These are phyloP conservation scores for Blastobotrys indianensis DNA, from an alignment of 1,139 yeast species.

Conservation along the genomic window DNA sequence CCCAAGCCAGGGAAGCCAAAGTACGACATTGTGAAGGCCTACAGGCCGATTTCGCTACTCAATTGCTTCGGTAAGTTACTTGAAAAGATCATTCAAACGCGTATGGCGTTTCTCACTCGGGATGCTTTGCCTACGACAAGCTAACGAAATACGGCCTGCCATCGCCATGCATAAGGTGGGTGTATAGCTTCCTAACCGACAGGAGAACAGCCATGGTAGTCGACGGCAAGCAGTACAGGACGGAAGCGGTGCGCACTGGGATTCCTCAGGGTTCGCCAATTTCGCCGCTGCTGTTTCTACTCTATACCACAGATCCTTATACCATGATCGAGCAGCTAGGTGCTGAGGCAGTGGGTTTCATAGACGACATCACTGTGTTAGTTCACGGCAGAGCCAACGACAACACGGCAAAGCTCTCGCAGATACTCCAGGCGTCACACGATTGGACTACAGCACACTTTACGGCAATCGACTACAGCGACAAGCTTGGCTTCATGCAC, in stretches of 20 bases:
- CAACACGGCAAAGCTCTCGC: not conserved
- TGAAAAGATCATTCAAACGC: slow-evolving; percentile 13
- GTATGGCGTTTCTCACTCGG: not conserved
- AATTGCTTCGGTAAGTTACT: slow-evolving; percentile 13
- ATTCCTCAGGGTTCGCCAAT: slow-evolving; percentile 22
- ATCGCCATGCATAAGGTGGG: slow-evolving; percentile 10
- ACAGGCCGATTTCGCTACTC: slow-evolving; percentile 15
- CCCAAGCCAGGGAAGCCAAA: slow-evolving; percentile 10
- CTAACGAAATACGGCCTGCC: slow-evolving; percentile 11
- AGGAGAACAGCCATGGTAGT: slow-evolving; percentile 4
- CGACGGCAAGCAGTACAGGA: slow-evolving; percentile 4
- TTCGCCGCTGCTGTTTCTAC: slow-evolving; percentile 18
- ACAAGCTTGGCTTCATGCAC: slow-evolving; percentile 2
- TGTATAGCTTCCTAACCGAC: slow-evolving; percentile 7
- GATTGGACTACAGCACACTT: not conserved
- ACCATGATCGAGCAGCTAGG: slow-evolving; percentile 7
- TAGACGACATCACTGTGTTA: slow-evolving; percentile 18
- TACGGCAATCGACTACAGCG: not conserved
- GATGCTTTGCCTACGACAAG: not conserved
- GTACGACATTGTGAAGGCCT: slow-evolving; percentile 3
- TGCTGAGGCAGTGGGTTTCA: slow-evolving; percentile 14
- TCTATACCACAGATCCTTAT: slow-evolving; percentile 17
- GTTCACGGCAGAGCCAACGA: not conserved
- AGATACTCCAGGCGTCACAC: not conserved
- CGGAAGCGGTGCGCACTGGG: slow-evolving; percentile 10